Evolutionary conservation across 2,329 filamentous ascomycete genomes (phyloP), one percentile per base, ranked within the genome.

Genomic region (Xylaria sp.): DNA sequence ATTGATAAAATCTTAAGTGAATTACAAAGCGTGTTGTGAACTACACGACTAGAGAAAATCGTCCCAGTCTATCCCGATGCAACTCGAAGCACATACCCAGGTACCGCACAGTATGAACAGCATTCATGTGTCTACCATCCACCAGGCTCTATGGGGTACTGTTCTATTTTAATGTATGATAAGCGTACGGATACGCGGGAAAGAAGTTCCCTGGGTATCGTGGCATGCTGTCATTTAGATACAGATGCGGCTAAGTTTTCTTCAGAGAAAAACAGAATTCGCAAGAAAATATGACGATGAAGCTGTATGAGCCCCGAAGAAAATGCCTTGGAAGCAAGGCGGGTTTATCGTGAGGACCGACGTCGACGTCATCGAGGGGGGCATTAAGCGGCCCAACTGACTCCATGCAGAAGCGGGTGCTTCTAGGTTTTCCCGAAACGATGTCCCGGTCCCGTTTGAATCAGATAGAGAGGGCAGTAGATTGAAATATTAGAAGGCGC

Each of bases 341-440:
- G 28, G 28, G 19, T 25, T 33, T 38, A 45, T 54, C 51, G 51
- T 54, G 38, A 54, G 38, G 37, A 33, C 45, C 33, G 15, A 14
- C 15, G 40, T 31, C 56, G 33, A 60, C 61, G 61, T 63, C 61
- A 63, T 63, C 50, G 37, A 50, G 47, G 50, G 43, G 55, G 6
- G 6, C 17, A 59, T 4, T 31, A 31, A 31, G 28, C 54, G 56
- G 56, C 60, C 60, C 60, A n/a, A 40, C 60, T 38, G 45, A 31
- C 50, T 21, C 37, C 43, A 31, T 54, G 21, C 17, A 47, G 28
- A 60, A 15, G 49, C 23, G 55, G 55, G 50, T 33, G 49, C n/a
- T 21, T 56, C 42, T 42, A 42, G 31, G 42, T 23, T 42, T 15
- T 59, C 55, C 55, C 28, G 50, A 37, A 46, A 43, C 46, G 31